phyloP scores from a whole-genome alignment of 164 flowering plant genomes.

The Liquidambar formosana region DNA sequence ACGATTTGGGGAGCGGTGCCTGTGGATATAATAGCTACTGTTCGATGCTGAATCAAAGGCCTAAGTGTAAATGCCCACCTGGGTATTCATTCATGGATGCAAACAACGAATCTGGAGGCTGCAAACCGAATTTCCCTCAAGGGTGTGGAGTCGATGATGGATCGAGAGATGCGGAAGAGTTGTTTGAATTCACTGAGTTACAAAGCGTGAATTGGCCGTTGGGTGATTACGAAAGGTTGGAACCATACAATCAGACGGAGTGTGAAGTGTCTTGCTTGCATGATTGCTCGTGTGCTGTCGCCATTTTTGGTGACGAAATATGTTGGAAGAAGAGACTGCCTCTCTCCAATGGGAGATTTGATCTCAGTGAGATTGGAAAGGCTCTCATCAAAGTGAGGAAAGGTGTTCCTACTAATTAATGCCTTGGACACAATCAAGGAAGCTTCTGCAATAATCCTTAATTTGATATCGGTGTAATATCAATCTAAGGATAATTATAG shows the following conservation, averaged over 20 bases:
- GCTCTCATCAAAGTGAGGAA: conserved; percentile 12
- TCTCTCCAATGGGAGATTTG: conserved; percentile 1
- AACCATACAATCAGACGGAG: no score
- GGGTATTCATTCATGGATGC: neutral
- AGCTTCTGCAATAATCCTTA: no score
- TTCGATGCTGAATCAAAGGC: neutral
- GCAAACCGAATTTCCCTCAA: conserved; percentile 8
- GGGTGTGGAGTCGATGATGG: neutral
- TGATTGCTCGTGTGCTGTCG: conserved; percentile 3
- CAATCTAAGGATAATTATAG: no score
- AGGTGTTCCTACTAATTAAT: no score
- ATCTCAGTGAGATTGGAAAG: neutral
- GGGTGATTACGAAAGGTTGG: neutral
- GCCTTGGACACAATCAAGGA: no score
- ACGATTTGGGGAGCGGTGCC: neutral
- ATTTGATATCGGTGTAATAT: no score
- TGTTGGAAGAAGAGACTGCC: conserved; percentile 8
- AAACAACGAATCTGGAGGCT: conserved; percentile 1
- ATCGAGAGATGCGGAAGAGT: neutral
- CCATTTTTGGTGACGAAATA: neutral
- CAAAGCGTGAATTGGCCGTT: no score
- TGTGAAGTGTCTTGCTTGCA: neutral
- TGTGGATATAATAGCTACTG: conserved; percentile 11
- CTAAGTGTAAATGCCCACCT: conserved; percentile 1
- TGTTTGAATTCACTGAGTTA: neutral